Percentiles rank a stretch among this genome's conserved stretches.
Conservation (phyloP, 1,284 basidiomycete species). For the Boletus smithii region DNA sequence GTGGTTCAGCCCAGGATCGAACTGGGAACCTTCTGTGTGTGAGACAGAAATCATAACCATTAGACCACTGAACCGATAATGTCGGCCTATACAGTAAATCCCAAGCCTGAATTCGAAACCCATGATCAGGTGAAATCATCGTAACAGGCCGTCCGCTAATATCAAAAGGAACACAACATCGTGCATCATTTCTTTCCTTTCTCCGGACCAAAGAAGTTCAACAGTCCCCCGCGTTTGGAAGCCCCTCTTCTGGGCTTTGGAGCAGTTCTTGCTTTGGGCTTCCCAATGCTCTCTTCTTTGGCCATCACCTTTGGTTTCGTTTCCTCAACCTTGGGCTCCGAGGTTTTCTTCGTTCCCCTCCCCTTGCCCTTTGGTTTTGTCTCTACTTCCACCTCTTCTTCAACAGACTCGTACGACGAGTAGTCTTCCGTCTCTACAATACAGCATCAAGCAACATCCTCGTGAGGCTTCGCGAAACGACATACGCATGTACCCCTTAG, state of each 20-base stretch:
- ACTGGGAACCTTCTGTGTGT: conserved; percentile 48
- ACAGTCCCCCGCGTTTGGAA: conserved; percentile 27
- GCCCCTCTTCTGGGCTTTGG: conserved; percentile 21
- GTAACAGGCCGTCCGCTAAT: no score
- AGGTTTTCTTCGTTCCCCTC: conserved; percentile 30
- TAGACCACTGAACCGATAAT: conserved; percentile 43
- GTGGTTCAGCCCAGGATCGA: conserved; percentile 46
- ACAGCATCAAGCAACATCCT: neutral
- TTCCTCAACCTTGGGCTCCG: conserved; percentile 32
- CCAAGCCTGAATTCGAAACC: no score
- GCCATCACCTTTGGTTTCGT: conserved; percentile 5
- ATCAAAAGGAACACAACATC: no score
- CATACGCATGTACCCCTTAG: conserved; percentile 70
- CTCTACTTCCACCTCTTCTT: conserved; percentile 47
- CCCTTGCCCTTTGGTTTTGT: conserved; percentile 24
- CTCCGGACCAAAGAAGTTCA: conserved; percentile 36
- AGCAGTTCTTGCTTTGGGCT: conserved; percentile 18
- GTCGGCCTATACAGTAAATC: no score
- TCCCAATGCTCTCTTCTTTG: conserved; percentile 16
- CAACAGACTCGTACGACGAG: conserved; percentile 74
- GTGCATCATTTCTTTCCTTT: conserved; percentile 27
- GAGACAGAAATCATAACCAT: conserved; percentile 48
- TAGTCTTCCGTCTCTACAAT: conserved; percentile 68
- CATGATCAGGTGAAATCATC: no score
- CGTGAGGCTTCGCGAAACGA: neutral